phyloP scores from a whole-genome alignment of 192 early-diverging fungal genomes.

The Thamnidium elegans region DNA sequence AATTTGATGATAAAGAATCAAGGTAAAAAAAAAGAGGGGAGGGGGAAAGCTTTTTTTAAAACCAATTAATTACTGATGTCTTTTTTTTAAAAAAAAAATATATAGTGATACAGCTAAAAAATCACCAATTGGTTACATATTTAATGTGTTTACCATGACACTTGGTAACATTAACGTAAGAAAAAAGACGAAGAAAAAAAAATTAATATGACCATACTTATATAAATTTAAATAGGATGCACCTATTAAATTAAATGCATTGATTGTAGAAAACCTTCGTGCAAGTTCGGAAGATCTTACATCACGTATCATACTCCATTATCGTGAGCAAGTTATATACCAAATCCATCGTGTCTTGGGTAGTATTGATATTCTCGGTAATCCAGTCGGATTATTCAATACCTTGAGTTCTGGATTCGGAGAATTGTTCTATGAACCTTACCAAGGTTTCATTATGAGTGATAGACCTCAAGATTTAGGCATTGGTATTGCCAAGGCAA shows the following conservation, averaged over 20 bases:
- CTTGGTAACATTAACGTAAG: slow-evolving; percentile 78
- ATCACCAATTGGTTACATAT: slow-evolving; percentile 49
- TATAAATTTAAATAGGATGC: slow-evolving; percentile 50
- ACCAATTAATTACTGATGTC: neutral
- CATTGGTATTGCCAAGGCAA: slow-evolving; percentile 70
- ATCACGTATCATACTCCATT: slow-evolving; percentile 71
- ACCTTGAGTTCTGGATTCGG: slow-evolving; percentile 82
- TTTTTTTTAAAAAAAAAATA: neutral
- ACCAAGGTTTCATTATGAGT: slow-evolving; percentile 86
- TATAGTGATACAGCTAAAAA: slow-evolving; percentile 9
- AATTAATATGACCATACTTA: neutral
- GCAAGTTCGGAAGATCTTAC: slow-evolving; percentile 60
- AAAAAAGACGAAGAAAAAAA: neutral
- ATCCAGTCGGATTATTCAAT: slow-evolving; percentile 82
- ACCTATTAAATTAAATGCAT: slow-evolving; percentile 72
- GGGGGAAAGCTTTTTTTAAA: neutral
- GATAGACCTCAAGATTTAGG: slow-evolving; percentile 83
- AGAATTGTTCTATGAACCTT: slow-evolving; percentile 90
- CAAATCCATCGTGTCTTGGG: slow-evolving; percentile 72
- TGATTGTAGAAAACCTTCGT: slow-evolving; percentile 74
- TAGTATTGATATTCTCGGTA: slow-evolving; percentile 85
- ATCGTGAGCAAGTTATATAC: slow-evolving; percentile 74
- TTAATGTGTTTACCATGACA: slow-evolving; percentile 80
- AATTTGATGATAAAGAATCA: slow-evolving; percentile 51
- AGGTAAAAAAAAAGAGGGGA: slow-evolving; percentile 38